Evolutionary conservation across 2,329 filamentous ascomycete species (phyloP).

Genomic region (Paraphoma chrysanthemicola): DNA sequence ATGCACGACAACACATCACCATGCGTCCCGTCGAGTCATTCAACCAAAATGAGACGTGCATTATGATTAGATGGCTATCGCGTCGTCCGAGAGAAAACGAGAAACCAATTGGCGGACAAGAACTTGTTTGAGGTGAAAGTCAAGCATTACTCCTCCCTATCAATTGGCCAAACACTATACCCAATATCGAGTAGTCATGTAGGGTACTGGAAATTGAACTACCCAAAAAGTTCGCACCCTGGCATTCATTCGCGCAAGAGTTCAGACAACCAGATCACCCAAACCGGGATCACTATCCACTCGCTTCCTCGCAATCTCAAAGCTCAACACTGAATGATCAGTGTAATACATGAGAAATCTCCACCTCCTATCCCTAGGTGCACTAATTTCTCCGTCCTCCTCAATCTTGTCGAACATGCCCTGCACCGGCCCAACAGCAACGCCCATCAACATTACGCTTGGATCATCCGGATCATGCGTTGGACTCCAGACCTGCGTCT

Average conservation of each 20-base stretch:
- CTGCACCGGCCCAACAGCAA: constrained; percentile 72
- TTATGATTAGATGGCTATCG: no score
- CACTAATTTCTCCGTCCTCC: constrained; percentile 4
- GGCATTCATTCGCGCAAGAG: no score
- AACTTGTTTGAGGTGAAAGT: no score
- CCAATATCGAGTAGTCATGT: background rate
- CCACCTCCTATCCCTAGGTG: constrained; percentile 34
- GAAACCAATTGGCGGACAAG: no score
- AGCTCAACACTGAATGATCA: constrained; percentile 73
- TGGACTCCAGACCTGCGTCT: constrained; percentile 8
- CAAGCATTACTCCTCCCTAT: no score
- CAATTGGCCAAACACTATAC: no score
- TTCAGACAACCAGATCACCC: constrained; percentile 32
- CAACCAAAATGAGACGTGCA: no score
- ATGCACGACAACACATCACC: no score
- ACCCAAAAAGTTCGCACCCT: no score
- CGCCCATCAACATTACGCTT: constrained; percentile 63
- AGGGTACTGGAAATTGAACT: no score
- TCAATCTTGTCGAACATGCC: constrained; percentile 42
- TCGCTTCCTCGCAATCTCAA: constrained; percentile 62
- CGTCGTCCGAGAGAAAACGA: no score
- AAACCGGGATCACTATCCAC: constrained; percentile 15
- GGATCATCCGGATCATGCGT: background rate
- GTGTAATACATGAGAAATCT: constrained; percentile 72
- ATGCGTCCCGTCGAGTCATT: no score